Conservation (phyloP, 2,329 filamentous ascomycete genomes). For the Stagonosporopsis cucurbitacearum region DNA sequence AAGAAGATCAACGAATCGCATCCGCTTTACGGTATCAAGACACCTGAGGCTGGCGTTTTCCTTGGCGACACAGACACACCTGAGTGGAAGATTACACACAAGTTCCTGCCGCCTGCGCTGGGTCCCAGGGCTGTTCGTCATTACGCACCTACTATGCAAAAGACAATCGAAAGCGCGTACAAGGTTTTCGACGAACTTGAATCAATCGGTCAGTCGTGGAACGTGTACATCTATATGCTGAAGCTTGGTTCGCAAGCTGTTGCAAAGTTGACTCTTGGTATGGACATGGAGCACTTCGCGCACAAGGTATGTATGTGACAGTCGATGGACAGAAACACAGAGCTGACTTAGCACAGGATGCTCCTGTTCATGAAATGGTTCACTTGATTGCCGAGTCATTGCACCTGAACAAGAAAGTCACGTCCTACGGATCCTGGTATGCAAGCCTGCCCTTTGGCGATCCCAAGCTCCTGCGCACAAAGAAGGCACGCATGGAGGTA, state of each 20-base stretch:
- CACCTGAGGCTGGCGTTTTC: constrained; percentile 41
- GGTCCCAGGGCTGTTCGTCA: constrained; percentile 67
- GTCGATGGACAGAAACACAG: too few species aligned
- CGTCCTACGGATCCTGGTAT: constrained; percentile 64
- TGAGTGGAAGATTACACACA: constrained; percentile 62
- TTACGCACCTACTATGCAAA: constrained; percentile 66
- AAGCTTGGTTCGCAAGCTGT: constrained; percentile 56
- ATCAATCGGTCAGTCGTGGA: constrained; percentile 52
- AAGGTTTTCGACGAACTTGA: constrained; percentile 58
- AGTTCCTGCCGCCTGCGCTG: constrained; percentile 66
- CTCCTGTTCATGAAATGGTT: constrained; percentile 61
- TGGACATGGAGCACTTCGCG: constrained; percentile 56
- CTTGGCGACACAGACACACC: constrained; percentile 58
- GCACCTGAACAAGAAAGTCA: constrained; percentile 65
- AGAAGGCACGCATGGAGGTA: constrained; percentile 25
- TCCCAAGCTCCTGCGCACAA: constrained; percentile 45
- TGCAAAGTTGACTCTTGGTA: constrained; percentile 53
- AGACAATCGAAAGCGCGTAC: constrained; percentile 59
- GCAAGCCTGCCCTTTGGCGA: constrained; percentile 64
- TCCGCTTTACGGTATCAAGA: constrained; percentile 43
- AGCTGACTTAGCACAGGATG: constrained; percentile 38
- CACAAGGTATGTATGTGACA: constrained; percentile 4
- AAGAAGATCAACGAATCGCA: constrained; percentile 48
- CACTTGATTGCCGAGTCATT: constrained; percentile 58
- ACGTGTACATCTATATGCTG: constrained; percentile 59